Base-by-base conservation (phyloP, 192 early-diverging fungal genomes). In the Coemansia biformis region DNA sequence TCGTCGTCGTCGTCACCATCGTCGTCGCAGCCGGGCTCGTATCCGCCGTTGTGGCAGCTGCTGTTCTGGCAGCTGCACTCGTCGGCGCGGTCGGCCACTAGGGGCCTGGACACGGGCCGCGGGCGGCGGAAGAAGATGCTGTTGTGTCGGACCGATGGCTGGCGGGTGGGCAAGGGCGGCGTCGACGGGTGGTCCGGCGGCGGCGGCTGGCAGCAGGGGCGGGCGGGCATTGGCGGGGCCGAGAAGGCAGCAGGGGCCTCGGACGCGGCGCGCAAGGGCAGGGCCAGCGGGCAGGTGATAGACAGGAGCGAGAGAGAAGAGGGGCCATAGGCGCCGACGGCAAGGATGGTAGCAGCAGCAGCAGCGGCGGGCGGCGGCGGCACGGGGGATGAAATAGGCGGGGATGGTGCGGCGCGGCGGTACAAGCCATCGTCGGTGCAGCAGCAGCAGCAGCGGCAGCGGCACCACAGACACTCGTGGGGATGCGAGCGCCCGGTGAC, bases 51-150 rank as follows among this genome's bases (percentile, higher is more conserved):
- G 38, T 45, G 51, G 11, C 8, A 16, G 31, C 15, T 21, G 30
- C 23, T 9, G 34, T 6, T 8, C 8, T 26, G 10, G 24, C 24
- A 26, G 24, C 24, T 26, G 24, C 24, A 26, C 3, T 6, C 24
- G 24, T 26, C 24, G 24, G 2, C 24, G 24, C n/a, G n/a, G n/a
- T n/a, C n/a, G n/a, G n/a, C n/a, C n/a, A n/a, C n/a, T n/a, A n/a
- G n/a, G n/a, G n/a, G n/a, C n/a, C n/a, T n/a, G n/a, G n/a, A n/a
- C n/a, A n/a, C n/a, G n/a, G n/a, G n/a, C n/a, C n/a, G n/a, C n/a
- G n/a, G n/a, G 14, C 36, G 58, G 32, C 66, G 66, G 35, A 50
- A 57, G 34, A 69, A 69, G 11, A 69, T 24, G 49, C 66, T 69
- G 44, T 49, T 50, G 30, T 45, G 52, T 16, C 43, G 41, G 17